Conservation (phyloP, 1,139 yeast species). For the Pichia sp. region DNA sequence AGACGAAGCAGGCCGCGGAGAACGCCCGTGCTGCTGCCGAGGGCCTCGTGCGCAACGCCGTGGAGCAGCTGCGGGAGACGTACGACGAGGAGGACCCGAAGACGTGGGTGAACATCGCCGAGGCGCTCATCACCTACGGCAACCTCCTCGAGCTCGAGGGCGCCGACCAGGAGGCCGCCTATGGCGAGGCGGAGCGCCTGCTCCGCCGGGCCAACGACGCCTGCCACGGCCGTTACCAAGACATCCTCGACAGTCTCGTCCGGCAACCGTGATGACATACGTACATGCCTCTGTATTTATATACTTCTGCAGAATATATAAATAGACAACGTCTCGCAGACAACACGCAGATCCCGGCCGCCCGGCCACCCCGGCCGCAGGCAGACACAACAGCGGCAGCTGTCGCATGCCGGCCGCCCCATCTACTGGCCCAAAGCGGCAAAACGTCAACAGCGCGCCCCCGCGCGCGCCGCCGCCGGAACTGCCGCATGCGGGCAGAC, state of each 20-base stretch:
- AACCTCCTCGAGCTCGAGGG: slow-evolving; percentile 65
- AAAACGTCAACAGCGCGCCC: neutral
- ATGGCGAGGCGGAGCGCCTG: slow-evolving; percentile 61
- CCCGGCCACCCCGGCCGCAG: no score
- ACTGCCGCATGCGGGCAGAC: neutral
- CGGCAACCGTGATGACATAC: neutral
- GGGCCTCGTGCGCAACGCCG: slow-evolving; percentile 49
- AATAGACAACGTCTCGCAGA: no score
- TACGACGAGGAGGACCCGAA: slow-evolving; percentile 73
- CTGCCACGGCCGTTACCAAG: slow-evolving; percentile 67
- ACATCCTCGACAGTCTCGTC: slow-evolving; percentile 46
- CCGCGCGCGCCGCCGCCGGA: neutral
- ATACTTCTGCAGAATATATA: neutral
- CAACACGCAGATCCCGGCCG: no score
- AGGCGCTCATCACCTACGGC: slow-evolving; percentile 75
- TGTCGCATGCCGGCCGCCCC: neutral
- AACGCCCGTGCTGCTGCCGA: slow-evolving; percentile 50
- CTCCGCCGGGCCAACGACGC: slow-evolving; percentile 67
- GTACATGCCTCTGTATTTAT: no score
- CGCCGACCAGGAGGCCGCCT: slow-evolving; percentile 58
- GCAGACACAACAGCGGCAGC: no score
- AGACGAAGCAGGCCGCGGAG: slow-evolving; percentile 18
- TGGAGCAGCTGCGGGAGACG: slow-evolving; percentile 52
- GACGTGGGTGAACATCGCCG: slow-evolving; percentile 78
- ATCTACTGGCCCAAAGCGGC: neutral